Evolutionary conservation across 1,284 basidiomycete species (phyloP), one percentile per base, ranked within the genome.

Genomic region (Limonomyces culmigenus): DNA sequence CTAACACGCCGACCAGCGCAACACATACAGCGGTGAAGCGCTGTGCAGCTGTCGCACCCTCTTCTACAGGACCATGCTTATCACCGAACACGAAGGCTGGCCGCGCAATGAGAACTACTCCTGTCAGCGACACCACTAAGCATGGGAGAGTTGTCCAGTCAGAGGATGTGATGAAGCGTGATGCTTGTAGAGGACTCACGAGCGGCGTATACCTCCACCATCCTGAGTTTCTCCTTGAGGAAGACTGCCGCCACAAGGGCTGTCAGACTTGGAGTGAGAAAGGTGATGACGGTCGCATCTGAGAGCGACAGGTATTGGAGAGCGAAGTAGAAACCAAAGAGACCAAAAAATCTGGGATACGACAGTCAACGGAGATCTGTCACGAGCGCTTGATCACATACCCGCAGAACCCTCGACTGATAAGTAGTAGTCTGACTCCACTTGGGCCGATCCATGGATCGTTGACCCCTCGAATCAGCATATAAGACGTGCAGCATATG

Each of bases 231-330:
- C 48, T 89, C 85, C 13, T 67, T 63, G 5, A 91, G 58, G 17
- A 87, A 59, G 2, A 86, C 39, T 4, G 68, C 70, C 0, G 74
- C 84, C 2, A 75, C 56, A n/a, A 86, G 49, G 0, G 70, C 74
- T 0, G 79, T 83, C 8, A 66, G 61, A 38, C 75, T 64, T 0
- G 86, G 86, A 0, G 67, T 54, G 6, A 91, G 61, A 56, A 87
- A 88, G 0, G 74, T 74, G 34, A 91, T 59, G 12, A 83, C 77
- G 0, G 74, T 77, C 0, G 77, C 70, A 49, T 88, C 84, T 10
- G 77, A 78, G 0, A 87, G 58, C 0, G 76, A 56, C 4, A 59
- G 44, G 38, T 56, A 58, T 37, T 74, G 63, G 10, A 86, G 55
- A 1, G 75, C 70, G 48, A 73, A 79, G 50, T 86, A 87, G 2